These are phyloP conservation scores for Brassica balearica DNA, from an alignment of 441 rosid genomes.

Conservation along the genomic window DNA sequence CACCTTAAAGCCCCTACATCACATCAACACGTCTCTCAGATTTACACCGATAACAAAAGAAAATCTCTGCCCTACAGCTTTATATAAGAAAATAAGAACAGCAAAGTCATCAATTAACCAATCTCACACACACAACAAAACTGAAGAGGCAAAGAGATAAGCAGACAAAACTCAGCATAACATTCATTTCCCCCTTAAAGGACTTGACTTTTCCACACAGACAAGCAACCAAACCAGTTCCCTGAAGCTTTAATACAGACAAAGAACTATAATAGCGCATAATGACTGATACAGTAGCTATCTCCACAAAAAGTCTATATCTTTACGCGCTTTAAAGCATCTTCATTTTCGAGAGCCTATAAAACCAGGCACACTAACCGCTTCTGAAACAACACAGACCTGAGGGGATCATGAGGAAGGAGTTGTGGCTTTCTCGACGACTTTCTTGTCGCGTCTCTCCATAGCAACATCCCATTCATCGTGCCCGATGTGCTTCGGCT, in stretches of 20 bases:
- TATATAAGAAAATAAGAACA: slow-evolving; percentile 14
- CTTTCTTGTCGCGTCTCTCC: slow-evolving; percentile 96
- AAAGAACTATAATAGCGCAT: neutral
- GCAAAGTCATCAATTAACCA: neutral
- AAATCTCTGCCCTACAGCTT: slow-evolving; percentile 2
- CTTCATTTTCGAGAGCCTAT: neutral
- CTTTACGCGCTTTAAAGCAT: neutral
- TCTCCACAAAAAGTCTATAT: neutral
- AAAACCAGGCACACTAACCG: neutral
- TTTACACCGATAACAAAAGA: neutral
- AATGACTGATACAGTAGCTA: neutral
- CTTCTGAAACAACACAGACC: slow-evolving; percentile 18
- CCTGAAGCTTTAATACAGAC: neutral
- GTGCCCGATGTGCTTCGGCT: slow-evolving; percentile 95
- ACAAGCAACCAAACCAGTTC: slow-evolving; percentile 15
- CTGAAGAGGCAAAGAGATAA: slow-evolving; percentile 13
- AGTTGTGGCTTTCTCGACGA: slow-evolving; percentile 55
- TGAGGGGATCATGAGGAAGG: slow-evolving; percentile 53
- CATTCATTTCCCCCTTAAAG: neutral
- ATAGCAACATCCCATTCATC: slow-evolving; percentile 96
- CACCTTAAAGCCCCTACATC: neutral
- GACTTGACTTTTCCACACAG: neutral
- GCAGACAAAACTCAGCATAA: neutral
- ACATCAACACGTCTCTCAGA: neutral
- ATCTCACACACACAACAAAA: neutral